phyloP scores from a whole-genome alignment of 805 yeast genomes.

The Yamadazyma nakazawae region DNA sequence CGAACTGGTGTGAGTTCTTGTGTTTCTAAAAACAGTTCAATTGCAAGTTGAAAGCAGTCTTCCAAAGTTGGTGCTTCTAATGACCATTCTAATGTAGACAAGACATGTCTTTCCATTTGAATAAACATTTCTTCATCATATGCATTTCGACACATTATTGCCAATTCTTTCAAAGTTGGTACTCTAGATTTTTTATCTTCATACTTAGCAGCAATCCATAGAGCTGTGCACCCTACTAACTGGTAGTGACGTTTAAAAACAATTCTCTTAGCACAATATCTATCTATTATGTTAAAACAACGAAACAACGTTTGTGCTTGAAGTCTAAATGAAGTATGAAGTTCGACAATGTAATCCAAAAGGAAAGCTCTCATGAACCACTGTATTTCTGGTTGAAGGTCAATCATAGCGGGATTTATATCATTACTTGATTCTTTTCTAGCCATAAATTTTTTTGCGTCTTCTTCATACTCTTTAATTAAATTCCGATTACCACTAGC shows the following conservation, averaged over 20 bases:
- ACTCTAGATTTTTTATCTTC: slow-evolving; percentile 60
- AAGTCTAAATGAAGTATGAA: slow-evolving; percentile 39
- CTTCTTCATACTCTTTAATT: slow-evolving; percentile 40
- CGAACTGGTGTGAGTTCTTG: slow-evolving; percentile 23
- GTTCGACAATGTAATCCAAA: slow-evolving; percentile 42
- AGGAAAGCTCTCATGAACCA: slow-evolving; percentile 48
- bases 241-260: slow-evolving; percentile 48
- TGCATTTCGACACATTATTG: slow-evolving; percentile 56
- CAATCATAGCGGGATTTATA: slow-evolving; percentile 52
- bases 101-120: slow-evolving; percentile 45
- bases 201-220: slow-evolving; percentile 49
- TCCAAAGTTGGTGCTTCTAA: slow-evolving; percentile 47
- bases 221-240: slow-evolving; percentile 46
- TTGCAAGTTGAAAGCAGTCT: slow-evolving; percentile 48
- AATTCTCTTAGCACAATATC: slow-evolving; percentile 45
- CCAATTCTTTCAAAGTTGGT: slow-evolving; percentile 52
- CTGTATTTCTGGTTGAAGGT: slow-evolving; percentile 45
- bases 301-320: slow-evolving; percentile 43
- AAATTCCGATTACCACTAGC: slow-evolving; percentile 42
- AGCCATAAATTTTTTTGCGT: slow-evolving; percentile 38
- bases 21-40: slow-evolving; percentile 14
- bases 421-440: slow-evolving; percentile 35
- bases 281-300: slow-evolving; percentile 43
- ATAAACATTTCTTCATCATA: slow-evolving; percentile 46
- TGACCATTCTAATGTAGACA: slow-evolving; percentile 56